phyloP scores from a whole-genome alignment of 305 asterid species.

The Ajuga reptans region DNA sequence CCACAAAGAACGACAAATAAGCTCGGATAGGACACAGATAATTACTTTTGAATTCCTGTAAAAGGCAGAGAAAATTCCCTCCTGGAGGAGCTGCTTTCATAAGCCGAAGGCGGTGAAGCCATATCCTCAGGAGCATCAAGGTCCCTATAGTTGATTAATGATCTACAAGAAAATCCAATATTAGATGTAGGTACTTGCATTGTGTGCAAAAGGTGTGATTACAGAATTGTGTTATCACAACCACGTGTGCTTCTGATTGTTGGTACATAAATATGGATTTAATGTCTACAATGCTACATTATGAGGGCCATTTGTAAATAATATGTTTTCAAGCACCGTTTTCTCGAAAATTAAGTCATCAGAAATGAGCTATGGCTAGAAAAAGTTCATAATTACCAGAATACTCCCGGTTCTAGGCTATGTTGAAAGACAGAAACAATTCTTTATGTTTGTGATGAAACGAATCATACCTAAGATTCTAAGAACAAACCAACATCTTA shows the following conservation, averaged over 20 bases:
- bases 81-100: constrained; percentile 26
- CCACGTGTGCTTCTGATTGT: constrained; percentile 10
- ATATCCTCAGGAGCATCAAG: constrained; percentile 46
- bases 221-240: background rate
- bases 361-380: background rate
- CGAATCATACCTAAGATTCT: background rate
- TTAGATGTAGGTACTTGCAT: constrained; percentile 13
- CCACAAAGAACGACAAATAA: constrained; percentile 10
- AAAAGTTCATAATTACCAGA: background rate
- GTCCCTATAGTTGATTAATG: constrained; percentile 41
- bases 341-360: background rate
- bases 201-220: background rate
- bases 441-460: constrained; percentile 11
- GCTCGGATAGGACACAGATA: background rate
- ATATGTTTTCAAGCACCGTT: background rate
- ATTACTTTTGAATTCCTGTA: constrained; percentile 28
- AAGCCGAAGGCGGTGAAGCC: constrained; percentile 30
- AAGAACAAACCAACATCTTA: background rate
- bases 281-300: background rate
- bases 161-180: constrained; percentile 30
- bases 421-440: background rate
- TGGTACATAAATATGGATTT: background rate
- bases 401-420: background rate
- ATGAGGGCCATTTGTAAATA: background rate
- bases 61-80: constrained; percentile 29